phyloP scores from a whole-genome alignment of 306 rosid species.

The Delonix regia region DNA sequence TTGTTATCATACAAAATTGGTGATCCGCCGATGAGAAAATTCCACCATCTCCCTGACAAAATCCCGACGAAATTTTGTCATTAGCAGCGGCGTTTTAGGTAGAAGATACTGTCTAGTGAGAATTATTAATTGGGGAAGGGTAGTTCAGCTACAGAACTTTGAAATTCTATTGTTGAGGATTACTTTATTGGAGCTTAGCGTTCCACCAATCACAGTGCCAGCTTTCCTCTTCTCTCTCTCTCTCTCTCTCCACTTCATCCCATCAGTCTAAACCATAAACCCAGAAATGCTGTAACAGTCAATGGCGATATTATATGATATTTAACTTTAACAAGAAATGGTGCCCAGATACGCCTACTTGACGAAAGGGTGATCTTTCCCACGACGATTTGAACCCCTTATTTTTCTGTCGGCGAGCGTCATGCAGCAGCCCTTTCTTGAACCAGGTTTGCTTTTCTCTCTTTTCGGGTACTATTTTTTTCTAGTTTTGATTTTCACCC shows the following conservation, averaged over 20 bases:
- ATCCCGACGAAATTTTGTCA: too few relatives aligned
- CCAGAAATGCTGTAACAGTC: background rate
- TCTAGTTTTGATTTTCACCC: background rate
- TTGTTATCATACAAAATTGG: too few relatives aligned
- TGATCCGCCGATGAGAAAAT: too few relatives aligned
- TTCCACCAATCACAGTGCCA: too few relatives aligned
- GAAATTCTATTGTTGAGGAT: too few relatives aligned
- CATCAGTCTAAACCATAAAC: background rate
- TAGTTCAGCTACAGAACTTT: too few relatives aligned
- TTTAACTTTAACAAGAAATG: background rate
- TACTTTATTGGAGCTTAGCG: too few relatives aligned
- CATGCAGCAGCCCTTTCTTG: conserved; percentile 20
- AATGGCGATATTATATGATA: background rate
- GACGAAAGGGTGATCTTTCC: background rate
- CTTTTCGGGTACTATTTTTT: background rate
- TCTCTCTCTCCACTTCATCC: background rate
- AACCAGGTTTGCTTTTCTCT: conserved; percentile 18
- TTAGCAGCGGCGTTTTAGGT: too few relatives aligned
- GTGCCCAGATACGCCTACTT: background rate
- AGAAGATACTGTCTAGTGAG: too few relatives aligned
- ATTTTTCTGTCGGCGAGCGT: background rate
- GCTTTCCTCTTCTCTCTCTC: too few relatives aligned
- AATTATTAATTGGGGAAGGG: too few relatives aligned
- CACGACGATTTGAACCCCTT: background rate
- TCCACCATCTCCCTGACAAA: too few relatives aligned